Evolutionary conservation across 257 asterid species (phyloP), one percentile per base, ranked within the genome.

Genomic region (Solanum sparsipilum): DNA sequence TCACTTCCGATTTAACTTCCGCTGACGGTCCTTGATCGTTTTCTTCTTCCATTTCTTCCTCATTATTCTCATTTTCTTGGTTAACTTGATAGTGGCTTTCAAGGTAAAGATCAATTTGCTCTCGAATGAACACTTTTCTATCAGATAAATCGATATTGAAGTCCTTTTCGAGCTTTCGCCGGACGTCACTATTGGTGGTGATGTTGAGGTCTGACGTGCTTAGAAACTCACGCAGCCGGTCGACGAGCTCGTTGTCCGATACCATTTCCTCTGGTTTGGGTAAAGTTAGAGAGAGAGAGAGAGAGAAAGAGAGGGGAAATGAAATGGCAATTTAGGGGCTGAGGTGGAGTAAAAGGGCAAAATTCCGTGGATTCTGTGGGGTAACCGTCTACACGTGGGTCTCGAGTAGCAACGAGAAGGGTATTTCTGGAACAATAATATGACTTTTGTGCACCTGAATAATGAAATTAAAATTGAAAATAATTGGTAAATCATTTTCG

Each of bases 111-210:
- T 96, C 98, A 76, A 97, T 94, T 92, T 96, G 98, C 41, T 96
- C 96, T 70, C 98, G 90, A 23, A 95, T 93, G 65, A 97, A 95
- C 41, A 91, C 92, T 90, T 95, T 96, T 52, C 92, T 93, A 70
- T 89, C 95, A 20, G 98, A 93, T 92, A 97, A 96, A 94, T 96
- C 96, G 93, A 97, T 93, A 84, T 91, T 95, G 74, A 96, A 97
- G 84, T 96, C 98, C 6, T 91, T 93, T 93, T 96, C 99, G 15
- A 97, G 94, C 46, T 95, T 92, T 75, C 98, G 96, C 86, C 99
- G 98, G 83, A 95, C 95, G 87, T 83, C 87, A 9, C 94, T 88
- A 5, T 92, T 94, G 60, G 97, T 96, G 67, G 98, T 96, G 60
- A 92, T 95, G 91, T 89, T 89, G 87, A 97, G 94, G 98, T 97